Evolutionary conservation across 176 grass and related monocot species (phyloP).

Genomic region (Eleusine coracana): DNA sequence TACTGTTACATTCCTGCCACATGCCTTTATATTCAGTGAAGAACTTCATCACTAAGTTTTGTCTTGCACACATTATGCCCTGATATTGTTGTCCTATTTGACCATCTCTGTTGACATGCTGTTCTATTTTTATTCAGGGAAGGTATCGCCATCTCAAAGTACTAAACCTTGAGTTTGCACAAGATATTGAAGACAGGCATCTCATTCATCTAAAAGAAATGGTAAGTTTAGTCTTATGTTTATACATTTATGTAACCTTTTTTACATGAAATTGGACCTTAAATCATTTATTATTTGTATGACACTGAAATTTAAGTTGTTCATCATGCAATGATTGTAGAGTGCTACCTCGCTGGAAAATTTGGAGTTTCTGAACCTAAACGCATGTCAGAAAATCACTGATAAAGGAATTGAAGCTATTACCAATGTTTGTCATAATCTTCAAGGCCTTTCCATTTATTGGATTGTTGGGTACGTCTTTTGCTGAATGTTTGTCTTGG

Average conservation of each 20-base stretch:
- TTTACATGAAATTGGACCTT: background rate
- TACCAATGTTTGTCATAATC: conserved; percentile 67
- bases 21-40: background rate
- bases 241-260: background rate
- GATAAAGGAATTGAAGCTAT: conserved; percentile 83
- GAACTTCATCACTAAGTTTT: background rate
- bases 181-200: conserved; percentile 79
- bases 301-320: background rate
- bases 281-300: no score
- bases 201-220: conserved; percentile 74
- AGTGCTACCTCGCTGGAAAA: conserved; percentile 54
- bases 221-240: conserved; percentile 41
- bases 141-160: conserved; percentile 73
- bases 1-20: background rate
- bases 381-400: conserved; percentile 87
- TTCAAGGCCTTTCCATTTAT: conserved; percentile 62
- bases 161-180: conserved; percentile 85
- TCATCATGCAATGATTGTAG: conserved; percentile 42
- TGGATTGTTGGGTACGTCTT: conserved; percentile 88
- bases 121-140: conserved; percentile 46
- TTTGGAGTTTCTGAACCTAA: conserved; percentile 76
- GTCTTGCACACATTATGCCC: background rate
- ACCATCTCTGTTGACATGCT: background rate
- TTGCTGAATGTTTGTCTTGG: conserved; percentile 33
- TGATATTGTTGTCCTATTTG: conserved; percentile 13